Base-by-base conservation (phyloP, 1,284 basidiomycete genomes). In the Boletus smithii region DNA sequence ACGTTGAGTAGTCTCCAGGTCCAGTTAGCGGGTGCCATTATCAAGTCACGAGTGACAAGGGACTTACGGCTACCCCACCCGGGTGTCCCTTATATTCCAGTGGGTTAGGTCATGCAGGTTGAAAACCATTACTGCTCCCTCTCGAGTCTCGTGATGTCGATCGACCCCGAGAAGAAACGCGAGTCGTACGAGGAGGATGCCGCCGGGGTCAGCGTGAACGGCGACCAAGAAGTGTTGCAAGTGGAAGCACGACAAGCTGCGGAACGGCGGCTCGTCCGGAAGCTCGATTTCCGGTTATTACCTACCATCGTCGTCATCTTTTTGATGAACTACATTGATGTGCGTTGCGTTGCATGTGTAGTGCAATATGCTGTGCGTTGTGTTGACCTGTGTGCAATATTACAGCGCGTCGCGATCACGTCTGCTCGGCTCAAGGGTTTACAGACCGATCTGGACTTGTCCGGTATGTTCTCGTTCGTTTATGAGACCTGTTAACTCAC, bases 301-400 rank as follows among this genome's bases (percentile, higher is more conserved):
- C 82, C 83, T 0, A 80, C 77, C 1, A 75, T 86, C 47, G 72
- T 82, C 38, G 42, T 81, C 29, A 80, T 85, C 39, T 83, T 72
- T 57, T 73, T 86, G 45, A 78, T 85, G 79, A 85, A 85, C 56
- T 84, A 82, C 58, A 82, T 85, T 44, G 81, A 84, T 60, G 83
- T 84, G 48, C 52, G 74, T 68, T 11, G 43, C 14, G 22, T 35
- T 5, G n/a, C 6, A 53, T 33, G 29, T 33, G 29, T 33, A 26
- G 8, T 31, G 23, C 18, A 8, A 20, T 2, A 7, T 14, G 22
- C n/a, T 5, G 18, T 2, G 6, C 3, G 20, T n/a, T 24, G 4
- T 39, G 34, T 42, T 44, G 35, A 44, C 23, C 6, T 16, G 4
- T 32, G 2, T 44, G 35, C 8, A 26, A n/a, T 42, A 11, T 34